Evolutionary conservation across 805 yeast species (phyloP).

Genomic region (Cyberlindnera xylosilytica): DNA sequence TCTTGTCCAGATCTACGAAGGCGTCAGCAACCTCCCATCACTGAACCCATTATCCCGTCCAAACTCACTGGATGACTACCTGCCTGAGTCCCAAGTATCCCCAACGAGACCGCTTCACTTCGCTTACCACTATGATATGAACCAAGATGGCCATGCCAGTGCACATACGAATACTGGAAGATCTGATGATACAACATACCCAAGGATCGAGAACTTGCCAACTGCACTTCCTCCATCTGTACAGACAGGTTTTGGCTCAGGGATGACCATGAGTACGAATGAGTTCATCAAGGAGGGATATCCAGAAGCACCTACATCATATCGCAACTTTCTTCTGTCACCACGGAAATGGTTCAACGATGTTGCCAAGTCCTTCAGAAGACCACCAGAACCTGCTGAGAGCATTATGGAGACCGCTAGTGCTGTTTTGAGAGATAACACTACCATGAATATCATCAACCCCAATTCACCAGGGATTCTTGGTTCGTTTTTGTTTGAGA

Average conservation of each 20-base stretch:
- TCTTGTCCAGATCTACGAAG: conserved; percentile 1
- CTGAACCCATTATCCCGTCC: conserved; percentile 1
- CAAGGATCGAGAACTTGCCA: conserved; percentile 1
- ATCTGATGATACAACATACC: neutral
- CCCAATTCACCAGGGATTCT: neutral
- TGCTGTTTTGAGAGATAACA: neutral
- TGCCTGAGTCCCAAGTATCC: neutral
- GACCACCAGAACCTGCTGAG: neutral
- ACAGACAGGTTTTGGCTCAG: neutral
- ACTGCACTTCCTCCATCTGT: neutral
- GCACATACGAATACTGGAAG: neutral
- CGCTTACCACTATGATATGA: neutral
- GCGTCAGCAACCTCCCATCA: neutral
- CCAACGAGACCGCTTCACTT: neutral
- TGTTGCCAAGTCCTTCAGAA: neutral
- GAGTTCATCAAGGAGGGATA: neutral
- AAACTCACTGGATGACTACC: neutral
- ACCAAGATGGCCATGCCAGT: neutral
- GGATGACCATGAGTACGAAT: neutral
- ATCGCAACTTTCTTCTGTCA: conserved; percentile 5
- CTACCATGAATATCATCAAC: neutral
- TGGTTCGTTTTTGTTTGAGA: neutral
- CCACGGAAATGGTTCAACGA: conserved; percentile 8
- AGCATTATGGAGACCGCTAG: neutral
- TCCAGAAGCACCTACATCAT: neutral